Percentiles rank a stretch among this genome's conserved stretches.
These are phyloP conservation scores for Canariomyces notabilis DNA, from an alignment of 2,329 filamentous ascomycete species.

Conservation along the genomic window DNA sequence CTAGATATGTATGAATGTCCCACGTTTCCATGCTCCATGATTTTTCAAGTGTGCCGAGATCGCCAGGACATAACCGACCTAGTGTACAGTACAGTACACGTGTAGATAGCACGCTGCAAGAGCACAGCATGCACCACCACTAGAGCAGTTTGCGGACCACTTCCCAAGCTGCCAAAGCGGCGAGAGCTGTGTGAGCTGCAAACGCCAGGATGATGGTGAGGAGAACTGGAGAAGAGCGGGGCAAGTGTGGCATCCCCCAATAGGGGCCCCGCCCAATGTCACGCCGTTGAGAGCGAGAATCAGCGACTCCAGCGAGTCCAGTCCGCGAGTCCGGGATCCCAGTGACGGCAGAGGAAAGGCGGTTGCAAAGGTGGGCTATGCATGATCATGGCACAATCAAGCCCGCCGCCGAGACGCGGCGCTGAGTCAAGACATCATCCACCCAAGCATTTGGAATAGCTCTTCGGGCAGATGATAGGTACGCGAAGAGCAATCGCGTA, in stretches of 20 bases:
- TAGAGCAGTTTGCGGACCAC: neutral
- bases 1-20: neutral
- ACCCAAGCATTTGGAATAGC: too few species aligned
- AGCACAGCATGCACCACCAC: neutral
- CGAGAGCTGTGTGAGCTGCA: constrained; percentile 12
- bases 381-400: constrained; percentile 15
- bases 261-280: constrained; percentile 19
- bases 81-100: neutral
- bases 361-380: constrained; percentile 7
- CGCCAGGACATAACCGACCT: too few species aligned
- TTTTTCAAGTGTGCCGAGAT: neutral
- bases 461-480: too few species aligned
- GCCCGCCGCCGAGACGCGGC: constrained; percentile 2
- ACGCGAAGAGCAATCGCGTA: too few species aligned
- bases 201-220: constrained; percentile 18
- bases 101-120: neutral
- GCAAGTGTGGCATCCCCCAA: constrained; percentile 4
- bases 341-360: constrained; percentile 1
- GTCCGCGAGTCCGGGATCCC: too few species aligned
- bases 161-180: neutral
- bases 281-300: constrained; percentile 24
- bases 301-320: constrained; percentile 11
- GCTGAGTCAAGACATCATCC: constrained; percentile 4
- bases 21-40: neutral
- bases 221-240: constrained; percentile 5